Conservation (phyloP, 345 rosid species). For the Viola odorata region DNA sequence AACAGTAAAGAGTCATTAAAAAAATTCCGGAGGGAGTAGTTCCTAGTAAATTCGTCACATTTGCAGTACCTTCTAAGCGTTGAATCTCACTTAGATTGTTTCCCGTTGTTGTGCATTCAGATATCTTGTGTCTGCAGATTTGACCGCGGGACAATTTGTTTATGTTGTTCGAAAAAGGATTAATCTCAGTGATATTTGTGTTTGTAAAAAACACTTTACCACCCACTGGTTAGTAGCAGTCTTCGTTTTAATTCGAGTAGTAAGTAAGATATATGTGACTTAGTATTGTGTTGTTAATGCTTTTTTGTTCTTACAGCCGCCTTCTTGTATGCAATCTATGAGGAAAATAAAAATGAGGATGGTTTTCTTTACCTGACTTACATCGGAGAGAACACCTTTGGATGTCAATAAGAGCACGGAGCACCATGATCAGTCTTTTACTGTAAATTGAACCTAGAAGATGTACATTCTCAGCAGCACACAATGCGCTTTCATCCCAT, state of each 20-base stretch:
- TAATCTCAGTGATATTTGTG: slow-evolving; percentile 30
- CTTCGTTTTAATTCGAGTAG: not conserved
- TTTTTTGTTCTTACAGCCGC: slow-evolving; percentile 38
- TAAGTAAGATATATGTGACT: not conserved
- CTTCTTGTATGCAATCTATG: slow-evolving; percentile 54
- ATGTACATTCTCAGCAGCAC: slow-evolving; percentile 27
- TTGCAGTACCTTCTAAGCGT: too few relatives aligned
- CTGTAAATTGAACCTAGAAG: slow-evolving; percentile 24
- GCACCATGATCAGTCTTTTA: not conserved
- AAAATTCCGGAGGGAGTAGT: too few relatives aligned
- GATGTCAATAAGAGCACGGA: slow-evolving; percentile 12
- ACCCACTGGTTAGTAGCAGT: slow-evolving; percentile 41
- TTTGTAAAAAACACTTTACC: slow-evolving; percentile 65
- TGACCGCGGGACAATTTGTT: slow-evolving; percentile 68
- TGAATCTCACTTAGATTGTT: too few relatives aligned
- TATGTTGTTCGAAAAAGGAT: slow-evolving; percentile 70
- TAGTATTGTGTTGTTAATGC: not conserved
- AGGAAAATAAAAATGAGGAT: slow-evolving; percentile 64
- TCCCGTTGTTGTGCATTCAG: slow-evolving; percentile 24
- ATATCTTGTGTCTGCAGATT: slow-evolving; percentile 70
- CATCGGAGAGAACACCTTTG: slow-evolving; percentile 76
- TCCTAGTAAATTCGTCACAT: too few relatives aligned
- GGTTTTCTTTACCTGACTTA: slow-evolving; percentile 73
- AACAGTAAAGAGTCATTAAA: too few relatives aligned
- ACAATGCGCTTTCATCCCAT: too few relatives aligned